Evolutionary conservation across 2,329 filamentous ascomycete species (phyloP), one percentile per base, ranked within the genome.

Genomic region (Ustulina deusta): DNA sequence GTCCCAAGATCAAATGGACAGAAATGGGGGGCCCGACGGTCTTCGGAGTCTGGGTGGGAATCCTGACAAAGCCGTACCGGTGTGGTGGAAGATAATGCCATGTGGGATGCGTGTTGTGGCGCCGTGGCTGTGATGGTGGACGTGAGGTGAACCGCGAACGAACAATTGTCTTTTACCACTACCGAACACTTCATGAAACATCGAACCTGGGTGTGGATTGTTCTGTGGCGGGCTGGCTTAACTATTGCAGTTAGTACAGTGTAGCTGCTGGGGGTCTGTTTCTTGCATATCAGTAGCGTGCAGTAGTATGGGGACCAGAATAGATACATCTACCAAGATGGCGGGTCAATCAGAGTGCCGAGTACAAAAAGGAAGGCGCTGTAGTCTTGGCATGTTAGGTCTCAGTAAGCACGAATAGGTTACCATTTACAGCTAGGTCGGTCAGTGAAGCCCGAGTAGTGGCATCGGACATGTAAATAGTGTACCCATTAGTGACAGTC

Each of bases 11-110:
- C 2, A 22, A 22, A 34, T 20, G 11, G 36, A 42, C 15, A 29
- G 7, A 10, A 20, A 17, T 22, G 40, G 40, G 13, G 6, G 48
- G 32, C 17, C 0, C 6, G 20, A 42, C 6, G 32, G 29, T 34
- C 27, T 52, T 68, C 65, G 65, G 61, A 58, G 56, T 58, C 57
- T 61, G 61, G 55, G 22, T 17, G 20, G 9, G 36, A 49, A 64
- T 61, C 55, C 48, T 48, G 38, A 44, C 2, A 27, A 57, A 38
- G 36, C 36, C 11, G 7, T 40, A 7, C 25, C 3, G 42, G 49
- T 52, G 25, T 40, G 6, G 13, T 7, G 13, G 38, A 7, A 40
- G 38, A 15, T 6, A 20, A 52, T 52, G 48, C 36, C n/a, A n/a
- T 22, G 10, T 22, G 20, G 7, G 38, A 4, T 13, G 36, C 44